Conservation (phyloP, 805 yeast species). For the Saturnispora halmiae region DNA sequence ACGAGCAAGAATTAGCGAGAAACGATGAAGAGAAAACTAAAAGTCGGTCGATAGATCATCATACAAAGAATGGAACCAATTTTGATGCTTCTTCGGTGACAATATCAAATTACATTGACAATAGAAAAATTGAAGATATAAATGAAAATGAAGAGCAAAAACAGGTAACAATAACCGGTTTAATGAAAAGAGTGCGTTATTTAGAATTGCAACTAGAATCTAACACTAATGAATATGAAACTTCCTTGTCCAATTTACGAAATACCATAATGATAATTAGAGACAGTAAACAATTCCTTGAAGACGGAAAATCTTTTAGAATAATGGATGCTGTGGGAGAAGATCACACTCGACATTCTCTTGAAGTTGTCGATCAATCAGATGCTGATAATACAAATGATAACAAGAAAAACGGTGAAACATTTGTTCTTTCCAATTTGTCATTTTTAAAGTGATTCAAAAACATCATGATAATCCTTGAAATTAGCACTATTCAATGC, state of each 20-base stretch:
- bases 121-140: neutral
- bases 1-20: neutral
- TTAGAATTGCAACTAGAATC: conserved; percentile 16
- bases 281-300: conserved; percentile 18
- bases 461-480: neutral
- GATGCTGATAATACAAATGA: neutral
- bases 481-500: neutral
- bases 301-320: neutral
- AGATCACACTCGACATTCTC: neutral
- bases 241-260: conserved; percentile 15
- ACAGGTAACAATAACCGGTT: conserved; percentile 1
- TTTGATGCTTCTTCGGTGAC: neutral
- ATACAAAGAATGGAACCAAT: neutral
- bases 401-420: conserved; percentile 10
- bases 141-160: conserved; percentile 7
- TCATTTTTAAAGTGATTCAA: conserved; percentile 9
- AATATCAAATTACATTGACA: neutral
- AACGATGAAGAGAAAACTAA: neutral
- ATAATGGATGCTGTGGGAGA: conserved; percentile 5
- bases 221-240: conserved; percentile 15
- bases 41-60: neutral
- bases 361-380: too few species aligned
- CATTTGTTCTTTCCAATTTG: conserved; percentile 12
- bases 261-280: conserved; percentile 18
- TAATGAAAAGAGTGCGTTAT: conserved; percentile 11